Evolutionary conservation across 139 green algal genomes (phyloP).

Genomic region (Tetratostichococcus sp.): DNA sequence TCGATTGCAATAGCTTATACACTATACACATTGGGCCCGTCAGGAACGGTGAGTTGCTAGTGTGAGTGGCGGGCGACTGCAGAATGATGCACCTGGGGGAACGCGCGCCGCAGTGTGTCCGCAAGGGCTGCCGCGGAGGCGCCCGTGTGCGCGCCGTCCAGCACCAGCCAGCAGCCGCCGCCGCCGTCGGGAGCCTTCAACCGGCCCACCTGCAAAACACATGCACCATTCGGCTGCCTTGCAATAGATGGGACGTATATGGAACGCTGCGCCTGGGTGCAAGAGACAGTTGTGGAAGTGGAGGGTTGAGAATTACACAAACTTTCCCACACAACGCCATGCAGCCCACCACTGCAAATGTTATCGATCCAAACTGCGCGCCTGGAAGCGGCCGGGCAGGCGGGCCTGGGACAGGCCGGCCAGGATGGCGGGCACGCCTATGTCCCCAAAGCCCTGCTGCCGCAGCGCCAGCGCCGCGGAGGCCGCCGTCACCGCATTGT

Average conservation of each 20-base stretch:
- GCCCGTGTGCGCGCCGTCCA: conserved; percentile 76
- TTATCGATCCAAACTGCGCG: no score
- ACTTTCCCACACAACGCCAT: no score
- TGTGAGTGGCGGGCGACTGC: neutral
- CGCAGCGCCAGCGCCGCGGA: conserved; percentile 40
- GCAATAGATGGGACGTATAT: no score
- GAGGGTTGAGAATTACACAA: no score
- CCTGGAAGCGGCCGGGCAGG: conserved; percentile 70
- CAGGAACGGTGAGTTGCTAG: no score
- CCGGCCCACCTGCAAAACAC: conserved; percentile 7
- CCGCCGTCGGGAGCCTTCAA: neutral
- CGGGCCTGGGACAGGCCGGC: conserved; percentile 35
- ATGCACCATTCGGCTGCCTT: no score
- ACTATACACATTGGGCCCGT: no score
- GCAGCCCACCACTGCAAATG: no score
- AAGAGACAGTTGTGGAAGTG: neutral
- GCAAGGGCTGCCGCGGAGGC: conserved; percentile 60
- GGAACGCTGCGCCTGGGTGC: no score
- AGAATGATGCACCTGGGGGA: conserved; percentile 30
- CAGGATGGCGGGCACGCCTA: conserved; percentile 6
- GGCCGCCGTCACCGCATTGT: conserved; percentile 64
- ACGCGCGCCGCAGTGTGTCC: conserved; percentile 32
- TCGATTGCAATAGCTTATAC: no score
- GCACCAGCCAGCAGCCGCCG: conserved; percentile 40
- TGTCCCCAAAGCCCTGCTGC: conserved; percentile 9